phyloP scores from a whole-genome alignment of 768 basidiomycete species.

The Boletus insuetus region DNA sequence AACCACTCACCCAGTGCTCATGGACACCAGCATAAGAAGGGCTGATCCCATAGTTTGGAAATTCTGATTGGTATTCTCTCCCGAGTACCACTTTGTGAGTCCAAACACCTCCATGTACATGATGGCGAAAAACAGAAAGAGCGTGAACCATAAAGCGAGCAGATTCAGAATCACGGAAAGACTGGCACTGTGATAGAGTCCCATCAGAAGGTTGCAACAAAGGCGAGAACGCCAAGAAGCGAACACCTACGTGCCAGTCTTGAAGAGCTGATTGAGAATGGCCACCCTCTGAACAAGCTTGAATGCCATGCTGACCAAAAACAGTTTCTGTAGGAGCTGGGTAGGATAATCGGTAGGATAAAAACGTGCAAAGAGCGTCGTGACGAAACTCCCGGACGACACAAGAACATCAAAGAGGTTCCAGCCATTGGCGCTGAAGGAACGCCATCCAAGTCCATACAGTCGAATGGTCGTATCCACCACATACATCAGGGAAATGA shows the following conservation, averaged over 20 bases:
- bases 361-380: slow-evolving; percentile 72
- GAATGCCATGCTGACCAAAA: slow-evolving; percentile 90
- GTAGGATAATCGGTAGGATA: slow-evolving; percentile 45
- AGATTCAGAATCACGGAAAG: slow-evolving; percentile 83
- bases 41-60: slow-evolving; percentile 78
- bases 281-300: slow-evolving; percentile 90
- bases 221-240: neutral
- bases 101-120: slow-evolving; percentile 89
- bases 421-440: slow-evolving; percentile 91
- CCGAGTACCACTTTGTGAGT: slow-evolving; percentile 79
- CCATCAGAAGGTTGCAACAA: neutral
- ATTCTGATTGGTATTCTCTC: slow-evolving; percentile 56
- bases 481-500: slow-evolving; percentile 66
- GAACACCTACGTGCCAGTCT: slow-evolving; percentile 81
- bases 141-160: slow-evolving; percentile 80
- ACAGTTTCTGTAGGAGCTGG: slow-evolving; percentile 81
- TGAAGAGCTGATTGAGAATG: slow-evolving; percentile 91
- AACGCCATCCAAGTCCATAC: slow-evolving; percentile 78
- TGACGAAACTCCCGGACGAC: slow-evolving; percentile 77
- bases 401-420: slow-evolving; percentile 87
- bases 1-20: slow-evolving; percentile 79
- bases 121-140: slow-evolving; percentile 92
- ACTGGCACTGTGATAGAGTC: slow-evolving; percentile 56
- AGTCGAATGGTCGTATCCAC: slow-evolving; percentile 77
- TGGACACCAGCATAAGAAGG: slow-evolving; percentile 87